Evolutionary conservation across 192 early-diverging fungal genomes (phyloP), one percentile per base, ranked within the genome.

Genomic region (Chytriomyces sp.): DNA sequence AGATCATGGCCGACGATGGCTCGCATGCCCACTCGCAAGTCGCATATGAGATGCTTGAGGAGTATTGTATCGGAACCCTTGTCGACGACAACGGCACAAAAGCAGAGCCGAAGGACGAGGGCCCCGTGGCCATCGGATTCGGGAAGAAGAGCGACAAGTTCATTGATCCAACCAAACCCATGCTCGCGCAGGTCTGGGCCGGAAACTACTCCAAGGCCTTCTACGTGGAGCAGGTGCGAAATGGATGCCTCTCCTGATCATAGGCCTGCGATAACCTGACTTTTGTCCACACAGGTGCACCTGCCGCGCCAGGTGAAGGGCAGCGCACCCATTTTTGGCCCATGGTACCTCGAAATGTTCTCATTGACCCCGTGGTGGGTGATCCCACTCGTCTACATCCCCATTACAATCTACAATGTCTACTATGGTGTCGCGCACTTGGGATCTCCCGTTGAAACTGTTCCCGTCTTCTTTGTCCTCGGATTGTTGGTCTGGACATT

Each of bases 281-380:
- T 49, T 22, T 37, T 36, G 3, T 6, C 26, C n/a, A 19, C n/a
- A 22, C 17, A 72, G 70, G 91, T 98, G 34, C 96, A 98, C 76
- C 89, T 92, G 59, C 93, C 94, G 38, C 91, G 91, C 53, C 90
- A 96, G 78, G 54, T 91, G 64, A 81, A 88, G 30, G 79, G 81
- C 17, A 86, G 94, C 6, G 94, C 94, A 1, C 89, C 87, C 63
- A 86, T 98, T 69, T 98, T 98, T 82, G 92, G 85, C 0, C 65
- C 62, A 7, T 81, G 85, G 37, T 77, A 85, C 52, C 82, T 96
- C 8, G 96, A 96, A 75, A 77, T 86, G 38, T 86, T 98, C 22
- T 89, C 94, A n/a, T 89, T 90, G 74, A 96, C 96, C 22, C 92
- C 91, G 17, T 98, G 94, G 96, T 96, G 82, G 70, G 84, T 93